Evolutionary conservation across 2,329 filamentous ascomycete genomes (phyloP), one percentile per base, ranked within the genome.

Genomic region (Venturiaceae sp.): DNA sequence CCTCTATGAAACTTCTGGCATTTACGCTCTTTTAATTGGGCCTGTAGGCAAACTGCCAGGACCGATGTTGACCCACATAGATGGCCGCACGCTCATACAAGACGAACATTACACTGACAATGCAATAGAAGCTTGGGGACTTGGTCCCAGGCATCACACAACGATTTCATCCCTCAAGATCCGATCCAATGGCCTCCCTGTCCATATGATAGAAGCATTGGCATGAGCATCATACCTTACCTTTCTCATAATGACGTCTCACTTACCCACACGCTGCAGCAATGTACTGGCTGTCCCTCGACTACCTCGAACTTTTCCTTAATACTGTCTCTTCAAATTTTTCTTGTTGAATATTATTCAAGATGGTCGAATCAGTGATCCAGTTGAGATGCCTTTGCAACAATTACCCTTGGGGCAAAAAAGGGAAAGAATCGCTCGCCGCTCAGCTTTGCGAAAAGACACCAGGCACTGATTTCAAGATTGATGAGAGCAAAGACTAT

Each of bases 351-450:
- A 21, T 2, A 5, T 3, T 16, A 5, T 30, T 26, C 23, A 68
- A 37, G 36, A 81, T 81, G 78, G 69, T 74, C 36, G 72, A 78
- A 41, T 75, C 76, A 58, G 74, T 82, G 11, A 73, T 83, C 59
- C 79, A 81, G 64, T 66, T 83, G 26, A 76, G 76, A 63, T 83
- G 79, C 64, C 70, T 73, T 46, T 80, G 79, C 67, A 83, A 83
- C 67, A 73, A 84, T 64, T 89, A 89, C 63, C 77, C 80, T 11
- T 91, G 87, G 86, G 88, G 87, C 2, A 87, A 84, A 67, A 77
- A 80, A 64, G 87, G 87, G 30, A 78, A 76, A 14, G 69, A 85
- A 2, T 90, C 86, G 0, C 70, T 89, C 13, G 83, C 85, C 13
- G 87, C 85, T 1, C 77, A 76, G 44, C 73, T 89, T 9, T 88